Base-by-base conservation (phyloP, 1,284 basidiomycete species). In the Cutaneotrichosporon sp. region DNA sequence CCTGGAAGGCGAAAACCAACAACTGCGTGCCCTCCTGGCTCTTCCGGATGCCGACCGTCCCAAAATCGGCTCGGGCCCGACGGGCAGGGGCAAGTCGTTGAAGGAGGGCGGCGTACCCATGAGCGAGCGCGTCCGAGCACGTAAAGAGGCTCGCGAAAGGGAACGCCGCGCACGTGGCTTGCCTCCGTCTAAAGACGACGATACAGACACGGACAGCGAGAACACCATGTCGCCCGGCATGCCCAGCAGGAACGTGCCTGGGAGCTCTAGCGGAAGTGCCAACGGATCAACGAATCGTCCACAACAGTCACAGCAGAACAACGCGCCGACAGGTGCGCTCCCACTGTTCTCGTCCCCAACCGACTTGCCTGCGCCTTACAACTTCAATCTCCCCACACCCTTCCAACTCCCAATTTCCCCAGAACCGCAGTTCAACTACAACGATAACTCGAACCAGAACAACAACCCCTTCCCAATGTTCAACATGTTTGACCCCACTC, bases 1-100 rank as follows among this genome's bases (percentile, higher is more conserved):
- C 67, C 82, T 93, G 46, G 88, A 92, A 76, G 84, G 85, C 55
- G 90, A 93, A 77, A 92, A 92, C 70, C 79, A 77, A 43, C 82
- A 80, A 62, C 80, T 93, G 46, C 84, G 90, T 41, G 82, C 84
- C 41, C 81, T 84, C 32, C 79, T 92, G 49, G 83, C 81, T 62
- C 77, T 93, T 22, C 88, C 88, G 0, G 84, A 86, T 5, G 69
- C 71, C 1, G 72, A 74, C 37, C 63, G 72, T 22, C 62, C 61
- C 16, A 62, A 62, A 51, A 71, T 76, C 33, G 71, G 75, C 1
- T 73, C 73, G 4, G 75, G 75, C 19, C 75, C 75, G 0, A 76
- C 75, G 0, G 75, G 75, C 34, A 64, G 72, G 12, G 75, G 75
- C 43, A 76, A 76, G 60, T 55, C 64, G 7, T 55, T 76, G 34